Evolutionary conservation across 495 filamentous ascomycete genomes (phyloP).

Genomic region (Lasiosphaeria ovina): DNA sequence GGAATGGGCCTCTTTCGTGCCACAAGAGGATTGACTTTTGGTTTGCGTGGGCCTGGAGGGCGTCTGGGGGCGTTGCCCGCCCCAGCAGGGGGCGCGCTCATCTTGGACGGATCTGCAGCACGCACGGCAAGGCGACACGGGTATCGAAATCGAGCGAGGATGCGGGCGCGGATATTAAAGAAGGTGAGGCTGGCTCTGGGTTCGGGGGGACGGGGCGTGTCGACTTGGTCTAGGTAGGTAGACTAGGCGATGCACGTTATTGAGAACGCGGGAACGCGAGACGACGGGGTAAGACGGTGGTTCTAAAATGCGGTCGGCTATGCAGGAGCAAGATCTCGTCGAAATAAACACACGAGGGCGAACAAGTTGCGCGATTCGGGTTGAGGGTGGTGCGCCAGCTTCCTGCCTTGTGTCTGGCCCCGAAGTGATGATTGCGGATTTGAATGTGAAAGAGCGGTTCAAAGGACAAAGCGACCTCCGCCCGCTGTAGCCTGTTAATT

Average conservation of each 20-base stretch:
- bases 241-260: slow-evolving; percentile 6
- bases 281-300: not conserved
- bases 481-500: too few species aligned
- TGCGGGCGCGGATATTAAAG: not conserved
- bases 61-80: slow-evolving; percentile 36
- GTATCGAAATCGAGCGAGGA: not conserved
- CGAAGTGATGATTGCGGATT: too few species aligned
- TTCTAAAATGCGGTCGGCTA: too few species aligned
- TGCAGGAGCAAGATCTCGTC: too few species aligned
- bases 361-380: too few species aligned
- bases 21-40: slow-evolving; percentile 61
- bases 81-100: slow-evolving; percentile 58
- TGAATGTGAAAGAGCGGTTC: too few species aligned
- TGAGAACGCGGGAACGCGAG: slow-evolving; percentile 1
- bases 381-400: too few species aligned
- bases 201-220: not conserved
- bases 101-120: slow-evolving; percentile 19
- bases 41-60: slow-evolving; percentile 44
- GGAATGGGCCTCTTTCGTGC: slow-evolving; percentile 55
- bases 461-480: too few species aligned
- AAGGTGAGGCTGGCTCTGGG: too few species aligned
- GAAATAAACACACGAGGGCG: too few species aligned
- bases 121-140: not conserved
- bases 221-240: not conserved
- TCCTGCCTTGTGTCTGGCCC: too few species aligned